phyloP scores from a whole-genome alignment of 2,329 filamentous ascomycete species.

The Exophiala mesophila region DNA sequence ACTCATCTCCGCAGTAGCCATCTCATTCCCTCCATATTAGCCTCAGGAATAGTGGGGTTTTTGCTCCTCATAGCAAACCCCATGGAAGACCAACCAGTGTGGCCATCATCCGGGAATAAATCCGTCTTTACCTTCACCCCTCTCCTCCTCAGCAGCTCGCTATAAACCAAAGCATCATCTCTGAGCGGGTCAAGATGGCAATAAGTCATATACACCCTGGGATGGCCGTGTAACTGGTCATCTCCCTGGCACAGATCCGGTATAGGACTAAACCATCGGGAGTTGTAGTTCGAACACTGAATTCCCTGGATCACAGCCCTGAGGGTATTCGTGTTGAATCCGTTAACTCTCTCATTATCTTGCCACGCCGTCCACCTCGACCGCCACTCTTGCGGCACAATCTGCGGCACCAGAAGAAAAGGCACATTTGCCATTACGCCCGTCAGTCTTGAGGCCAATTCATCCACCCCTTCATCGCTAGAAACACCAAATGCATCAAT shows the following conservation, averaged over 20 bases:
- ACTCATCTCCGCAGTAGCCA: too few species aligned
- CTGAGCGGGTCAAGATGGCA: slow-evolving; percentile 8
- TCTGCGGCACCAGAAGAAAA: neutral
- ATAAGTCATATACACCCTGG: slow-evolving; percentile 30
- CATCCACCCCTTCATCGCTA: too few species aligned
- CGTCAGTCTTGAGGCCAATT: slow-evolving; percentile 30
- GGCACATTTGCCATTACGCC: neutral
- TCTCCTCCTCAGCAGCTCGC: slow-evolving; percentile 2
- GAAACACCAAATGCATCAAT: slow-evolving; percentile 36
- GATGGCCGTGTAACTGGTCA: slow-evolving; percentile 31
- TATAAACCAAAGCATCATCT: slow-evolving; percentile 8
- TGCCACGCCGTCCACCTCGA: slow-evolving; percentile 2
- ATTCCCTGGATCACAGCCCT: neutral
- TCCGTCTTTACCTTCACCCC: slow-evolving; percentile 2
- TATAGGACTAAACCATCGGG: slow-evolving; percentile 4
- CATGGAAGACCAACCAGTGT: neutral
- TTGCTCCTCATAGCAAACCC: too few species aligned
- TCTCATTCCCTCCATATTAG: too few species aligned
- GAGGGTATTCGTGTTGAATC: slow-evolving; percentile 1
- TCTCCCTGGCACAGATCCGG: too few species aligned
- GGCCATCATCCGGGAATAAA: neutral
- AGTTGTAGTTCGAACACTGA: slow-evolving; percentile 1
- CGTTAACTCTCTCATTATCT: slow-evolving; percentile 1
- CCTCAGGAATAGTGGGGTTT: too few species aligned
- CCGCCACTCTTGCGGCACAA: slow-evolving; percentile 3